Base-by-base conservation (phyloP, 2,329 filamentous ascomycete genomes). In the Ceratocystis albifundus region DNA sequence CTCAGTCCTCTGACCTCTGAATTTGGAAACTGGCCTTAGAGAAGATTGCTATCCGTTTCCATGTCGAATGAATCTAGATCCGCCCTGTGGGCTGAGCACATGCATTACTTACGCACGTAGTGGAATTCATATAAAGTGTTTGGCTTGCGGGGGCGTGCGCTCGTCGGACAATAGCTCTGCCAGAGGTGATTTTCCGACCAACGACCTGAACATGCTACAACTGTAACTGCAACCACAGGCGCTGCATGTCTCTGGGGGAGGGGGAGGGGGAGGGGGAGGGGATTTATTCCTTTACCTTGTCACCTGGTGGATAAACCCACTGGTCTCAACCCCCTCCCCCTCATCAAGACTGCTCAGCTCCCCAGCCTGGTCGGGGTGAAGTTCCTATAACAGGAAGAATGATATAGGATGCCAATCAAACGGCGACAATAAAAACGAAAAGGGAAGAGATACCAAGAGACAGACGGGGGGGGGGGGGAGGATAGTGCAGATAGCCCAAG, bases 301-400 rank as follows among this genome's bases (percentile, higher is more conserved):
- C 53, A 59, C 53, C 25, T 59, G 53, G 53, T 32, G 10, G 22
- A n/a, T 17, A 32, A 32, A 32, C 22, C 22, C n/a, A 10, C 50
- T 8, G 4, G 45, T 48, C 45, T 17, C 45, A 55, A 50, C 20
- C 22, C n/a, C 50, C 22, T 30, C 53, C 46, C 46, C 46, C 53
- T 50, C 53, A 12, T 59, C 25, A 59, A 32, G 53, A 59, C 53
- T 59, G 53, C 53, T 59, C 53, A 59, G 53, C 53, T 59, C 53
- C 53, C 25, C 32, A 59, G 53, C 53, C 53, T 32, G 15, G 53
- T 59, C 53, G 25, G 17, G 22, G 25, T 59, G 53, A 30, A 36
- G 30, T 59, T 30, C 53, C 53, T 59, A 59, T 59, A 59, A 59
- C 7, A 59, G 53, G 20, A 6, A 17, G 12, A 17, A 32, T 57